Percentiles rank a stretch among this genome's conserved stretches.
These are phyloP conservation scores for Choanephora cucurbitarum DNA, from an alignment of 371 early-diverging fungal species.

Conservation along the genomic window DNA sequence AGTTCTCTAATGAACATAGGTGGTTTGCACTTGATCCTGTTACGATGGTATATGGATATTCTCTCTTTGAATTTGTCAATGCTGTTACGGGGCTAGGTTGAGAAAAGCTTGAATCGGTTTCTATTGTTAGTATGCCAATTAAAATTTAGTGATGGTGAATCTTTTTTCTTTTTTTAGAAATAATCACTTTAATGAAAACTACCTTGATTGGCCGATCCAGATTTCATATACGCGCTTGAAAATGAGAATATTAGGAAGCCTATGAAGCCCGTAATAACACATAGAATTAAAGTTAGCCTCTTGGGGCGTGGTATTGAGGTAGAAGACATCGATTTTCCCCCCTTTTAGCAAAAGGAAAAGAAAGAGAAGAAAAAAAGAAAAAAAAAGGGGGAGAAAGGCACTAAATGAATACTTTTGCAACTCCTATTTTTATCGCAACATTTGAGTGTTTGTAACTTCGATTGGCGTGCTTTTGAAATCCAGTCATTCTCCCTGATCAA, in stretches of 20 bases:
- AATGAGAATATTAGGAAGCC: neutral
- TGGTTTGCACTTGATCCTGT: conserved; percentile 61
- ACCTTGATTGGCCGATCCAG: neutral
- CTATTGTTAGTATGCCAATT: too few species aligned
- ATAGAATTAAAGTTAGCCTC: neutral
- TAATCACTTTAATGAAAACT: neutral
- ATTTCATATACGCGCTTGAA: neutral
- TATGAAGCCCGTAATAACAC: neutral
- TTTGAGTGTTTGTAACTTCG: too few species aligned
- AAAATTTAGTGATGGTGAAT: too few species aligned
- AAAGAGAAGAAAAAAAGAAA: conserved; percentile 1
- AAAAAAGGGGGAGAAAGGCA: neutral
- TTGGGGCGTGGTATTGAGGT: neutral
- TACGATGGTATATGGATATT: conserved; percentile 49
- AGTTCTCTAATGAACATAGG: conserved; percentile 56
- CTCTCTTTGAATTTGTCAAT: neutral
- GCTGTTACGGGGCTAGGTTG: neutral
- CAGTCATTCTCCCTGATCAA: too few species aligned
- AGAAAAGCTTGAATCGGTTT: too few species aligned
- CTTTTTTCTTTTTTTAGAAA: neutral
- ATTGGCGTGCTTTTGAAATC: too few species aligned
- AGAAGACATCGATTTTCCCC: neutral
- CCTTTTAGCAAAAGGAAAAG: neutral
- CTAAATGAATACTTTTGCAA: neutral
- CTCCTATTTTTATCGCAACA: too few species aligned